A percentile compares a stretch with the other conserved stretches of the same genome.
Conservation (phyloP, 2,329 filamentous ascomycete genomes). For the Exophiala sp. region DNA sequence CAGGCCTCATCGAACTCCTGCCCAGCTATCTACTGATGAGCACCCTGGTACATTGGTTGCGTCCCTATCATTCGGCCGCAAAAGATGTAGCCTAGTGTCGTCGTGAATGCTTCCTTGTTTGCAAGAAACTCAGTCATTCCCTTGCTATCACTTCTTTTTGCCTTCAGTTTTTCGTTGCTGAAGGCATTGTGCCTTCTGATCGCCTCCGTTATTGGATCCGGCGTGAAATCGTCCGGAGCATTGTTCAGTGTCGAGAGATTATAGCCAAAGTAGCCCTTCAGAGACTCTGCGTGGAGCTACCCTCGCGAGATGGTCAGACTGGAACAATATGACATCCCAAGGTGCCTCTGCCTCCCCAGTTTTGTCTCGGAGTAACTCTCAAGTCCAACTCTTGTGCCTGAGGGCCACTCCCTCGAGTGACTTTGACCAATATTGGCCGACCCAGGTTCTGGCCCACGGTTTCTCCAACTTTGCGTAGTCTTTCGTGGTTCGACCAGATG, state of each 20-base stretch:
- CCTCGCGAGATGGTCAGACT: conserved; percentile 46
- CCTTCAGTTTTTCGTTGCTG: too few species aligned
- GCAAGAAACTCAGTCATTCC: too few species aligned
- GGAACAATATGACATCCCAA: conserved; percentile 87
- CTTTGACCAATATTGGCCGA: conserved; percentile 46
- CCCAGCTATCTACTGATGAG: too few species aligned
- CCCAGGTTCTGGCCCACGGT: conserved; percentile 80
- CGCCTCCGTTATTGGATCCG: not conserved
- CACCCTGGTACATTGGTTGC: too few species aligned
- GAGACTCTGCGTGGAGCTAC: not conserved
- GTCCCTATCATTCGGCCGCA: too few species aligned
- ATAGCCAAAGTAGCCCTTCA: too few species aligned
- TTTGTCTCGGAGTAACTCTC: conserved; percentile 65
- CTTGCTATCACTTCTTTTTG: too few species aligned
- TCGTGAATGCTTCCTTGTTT: too few species aligned
- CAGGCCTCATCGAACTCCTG: too few species aligned
- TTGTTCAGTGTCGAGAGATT: too few species aligned
- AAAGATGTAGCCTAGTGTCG: too few species aligned
- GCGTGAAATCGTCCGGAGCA: not conserved
- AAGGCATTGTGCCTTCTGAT: too few species aligned
- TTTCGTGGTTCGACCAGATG: conserved; percentile 78
- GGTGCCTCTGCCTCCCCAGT: conserved; percentile 87
- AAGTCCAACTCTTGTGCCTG: conserved; percentile 54
- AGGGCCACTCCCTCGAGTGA: conserved; percentile 18
- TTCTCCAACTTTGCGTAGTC: conserved; percentile 77